A percentile compares a stretch with the other conserved stretches of the same genome.
phyloP scores from a whole-genome alignment of 805 yeast genomes.

The Monosporozyma aerobia region DNA sequence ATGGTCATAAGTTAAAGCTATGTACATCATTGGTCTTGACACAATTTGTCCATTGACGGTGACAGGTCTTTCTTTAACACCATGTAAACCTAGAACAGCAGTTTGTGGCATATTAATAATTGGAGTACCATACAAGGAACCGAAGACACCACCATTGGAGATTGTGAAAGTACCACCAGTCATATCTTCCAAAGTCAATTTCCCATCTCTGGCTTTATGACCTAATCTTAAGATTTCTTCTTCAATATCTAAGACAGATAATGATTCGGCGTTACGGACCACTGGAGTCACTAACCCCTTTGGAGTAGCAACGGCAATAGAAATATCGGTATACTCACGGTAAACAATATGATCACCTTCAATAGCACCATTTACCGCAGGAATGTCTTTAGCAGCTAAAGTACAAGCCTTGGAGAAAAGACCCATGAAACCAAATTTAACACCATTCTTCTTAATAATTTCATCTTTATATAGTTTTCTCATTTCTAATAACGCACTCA shows the following conservation, averaged over 20 bases:
- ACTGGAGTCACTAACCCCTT: conserved; percentile 98
- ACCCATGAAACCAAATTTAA: conserved; percentile 98
- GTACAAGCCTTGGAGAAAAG: conserved; percentile 90
- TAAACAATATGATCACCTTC: conserved; percentile 90
- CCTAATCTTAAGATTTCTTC: conserved; percentile 74
- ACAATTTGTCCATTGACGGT: conserved; percentile 93
- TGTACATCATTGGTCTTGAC: conserved; percentile 98
- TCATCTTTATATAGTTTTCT: conserved; percentile 96
- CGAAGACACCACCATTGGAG: conserved; percentile 98
- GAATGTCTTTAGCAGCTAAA: conserved; percentile 88
- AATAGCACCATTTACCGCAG: conserved; percentile 91
- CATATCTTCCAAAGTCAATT: conserved; percentile 95
- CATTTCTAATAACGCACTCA: conserved; percentile 85
- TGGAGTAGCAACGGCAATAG: conserved; percentile 97
- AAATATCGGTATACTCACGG: conserved; percentile 93
- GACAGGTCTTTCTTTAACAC: conserved; percentile 95
- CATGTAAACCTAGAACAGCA: conserved; percentile 95
- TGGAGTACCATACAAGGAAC: conserved; percentile 96
- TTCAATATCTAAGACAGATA: conserved; percentile 82
- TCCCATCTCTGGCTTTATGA: conserved; percentile 92
- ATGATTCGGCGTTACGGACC: conserved; percentile 91
- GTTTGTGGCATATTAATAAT: conserved; percentile 97
- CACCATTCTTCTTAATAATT: conserved; percentile 83
- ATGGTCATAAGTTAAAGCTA: conserved; percentile 97
- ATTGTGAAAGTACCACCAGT: conserved; percentile 98